Evolutionary conservation across 306 rosid species (phyloP).

Genomic region (Nissolia schottii): DNA sequence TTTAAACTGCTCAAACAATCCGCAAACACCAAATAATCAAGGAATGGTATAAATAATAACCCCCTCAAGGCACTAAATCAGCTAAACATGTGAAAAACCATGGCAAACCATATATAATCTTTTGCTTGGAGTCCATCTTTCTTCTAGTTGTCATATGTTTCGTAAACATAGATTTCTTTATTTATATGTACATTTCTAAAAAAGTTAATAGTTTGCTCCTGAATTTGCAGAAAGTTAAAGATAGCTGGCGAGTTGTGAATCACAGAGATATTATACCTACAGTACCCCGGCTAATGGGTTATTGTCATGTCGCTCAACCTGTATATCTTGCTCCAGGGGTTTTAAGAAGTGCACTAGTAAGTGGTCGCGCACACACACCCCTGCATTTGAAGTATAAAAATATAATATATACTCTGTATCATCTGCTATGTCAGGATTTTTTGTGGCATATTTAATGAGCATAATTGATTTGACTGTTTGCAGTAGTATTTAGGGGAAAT

Average conservation of each 20-base stretch:
- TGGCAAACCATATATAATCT: not conserved
- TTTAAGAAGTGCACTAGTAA: constrained; percentile 58
- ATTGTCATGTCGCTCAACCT: constrained; percentile 94
- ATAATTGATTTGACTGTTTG: constrained; percentile 7
- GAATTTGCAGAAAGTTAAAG: constrained; percentile 80
- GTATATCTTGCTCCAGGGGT: constrained; percentile 79
- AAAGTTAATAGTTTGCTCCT: constrained; percentile 1
- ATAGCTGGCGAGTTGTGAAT: constrained; percentile 98
- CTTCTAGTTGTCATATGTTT: not conserved
- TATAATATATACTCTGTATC: not conserved
- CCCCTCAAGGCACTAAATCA: not conserved
- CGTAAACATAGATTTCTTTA: not conserved
- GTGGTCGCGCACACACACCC: constrained; percentile 15
- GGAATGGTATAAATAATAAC: not conserved
- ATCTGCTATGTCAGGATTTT: not conserved
- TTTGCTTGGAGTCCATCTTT: not conserved
- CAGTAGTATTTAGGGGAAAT: not conserved
- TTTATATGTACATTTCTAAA: constrained; percentile 27
- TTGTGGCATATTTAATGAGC: not conserved
- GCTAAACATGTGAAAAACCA: not conserved
- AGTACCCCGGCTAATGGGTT: constrained; percentile 94
- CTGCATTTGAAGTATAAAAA: not conserved
- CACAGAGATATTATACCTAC: constrained; percentile 98
- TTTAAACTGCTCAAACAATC: not conserved
- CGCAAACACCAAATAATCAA: not conserved